Conservation (phyloP, 2,329 filamentous ascomycete genomes). For the Cryphonectria radicalis region DNA sequence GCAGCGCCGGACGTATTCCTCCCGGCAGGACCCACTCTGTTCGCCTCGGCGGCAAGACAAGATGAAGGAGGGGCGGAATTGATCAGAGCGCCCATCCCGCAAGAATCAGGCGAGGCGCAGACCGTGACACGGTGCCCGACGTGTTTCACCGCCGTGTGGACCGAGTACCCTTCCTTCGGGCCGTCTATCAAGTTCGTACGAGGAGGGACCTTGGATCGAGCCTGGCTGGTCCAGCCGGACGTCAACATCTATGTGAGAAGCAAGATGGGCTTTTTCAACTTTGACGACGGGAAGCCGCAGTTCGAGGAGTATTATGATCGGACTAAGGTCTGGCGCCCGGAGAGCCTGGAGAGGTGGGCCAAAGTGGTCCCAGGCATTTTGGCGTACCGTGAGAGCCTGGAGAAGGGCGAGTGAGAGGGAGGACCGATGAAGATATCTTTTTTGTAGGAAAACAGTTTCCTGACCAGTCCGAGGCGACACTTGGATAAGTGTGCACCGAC, state of each 20-base stretch:
- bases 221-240: slow-evolving; percentile 46
- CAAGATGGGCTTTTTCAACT: slow-evolving; percentile 43
- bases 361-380: slow-evolving; percentile 33
- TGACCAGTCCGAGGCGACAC: background rate
- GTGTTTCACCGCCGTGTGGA: slow-evolving; percentile 48
- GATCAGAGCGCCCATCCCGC: slow-evolving; percentile 38
- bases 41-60: background rate
- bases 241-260: slow-evolving; percentile 49
- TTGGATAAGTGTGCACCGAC: background rate
- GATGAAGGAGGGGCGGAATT: background rate
- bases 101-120: slow-evolving; percentile 47
- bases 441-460: background rate
- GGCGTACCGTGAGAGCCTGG: slow-evolving; percentile 17
- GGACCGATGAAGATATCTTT: background rate
- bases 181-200: slow-evolving; percentile 44
- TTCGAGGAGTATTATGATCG: slow-evolving; percentile 44
- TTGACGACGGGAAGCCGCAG: slow-evolving; percentile 43
- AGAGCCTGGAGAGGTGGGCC: slow-evolving; percentile 38
- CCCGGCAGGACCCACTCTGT: slow-evolving; percentile 19
- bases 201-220: slow-evolving; percentile 49
- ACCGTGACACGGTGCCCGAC: slow-evolving; percentile 47
- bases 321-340: slow-evolving; percentile 39
- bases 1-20: slow-evolving; percentile 19
- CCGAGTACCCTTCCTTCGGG: slow-evolving; percentile 43
- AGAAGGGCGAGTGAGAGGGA: slow-evolving; percentile 5